These are phyloP conservation scores for Verticillium tricorpus DNA, from an alignment of 2,329 filamentous ascomycete species.

Conservation along the genomic window DNA sequence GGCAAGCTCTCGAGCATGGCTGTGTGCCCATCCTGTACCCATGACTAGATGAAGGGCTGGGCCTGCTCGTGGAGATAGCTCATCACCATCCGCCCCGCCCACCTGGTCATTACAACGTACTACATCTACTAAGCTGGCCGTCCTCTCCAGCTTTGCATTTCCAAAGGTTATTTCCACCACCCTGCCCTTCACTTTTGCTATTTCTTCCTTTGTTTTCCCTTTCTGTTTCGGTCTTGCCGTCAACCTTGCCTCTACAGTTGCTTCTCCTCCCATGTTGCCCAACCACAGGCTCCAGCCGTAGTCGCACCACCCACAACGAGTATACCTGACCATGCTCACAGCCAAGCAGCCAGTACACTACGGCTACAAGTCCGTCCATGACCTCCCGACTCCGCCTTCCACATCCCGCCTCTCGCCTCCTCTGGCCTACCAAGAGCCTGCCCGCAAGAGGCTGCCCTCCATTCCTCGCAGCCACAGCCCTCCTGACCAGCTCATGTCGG, in stretches of 20 bases:
- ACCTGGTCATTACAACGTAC: constrained; percentile 18
- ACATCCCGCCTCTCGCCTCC: constrained; percentile 52
- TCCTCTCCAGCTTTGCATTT: constrained; percentile 31
- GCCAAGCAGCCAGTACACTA: constrained; percentile 54
- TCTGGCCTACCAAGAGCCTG: constrained; percentile 43
- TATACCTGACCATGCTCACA: constrained; percentile 53
- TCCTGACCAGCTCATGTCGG: constrained; percentile 55
- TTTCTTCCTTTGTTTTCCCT: constrained; percentile 12
- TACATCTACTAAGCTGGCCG: constrained; percentile 24
- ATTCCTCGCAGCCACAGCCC: constrained; percentile 41
- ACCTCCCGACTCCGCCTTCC: constrained; percentile 54
- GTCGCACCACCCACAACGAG: constrained; percentile 9
- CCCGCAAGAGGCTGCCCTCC: constrained; percentile 33
- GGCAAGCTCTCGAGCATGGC: constrained; percentile 15
- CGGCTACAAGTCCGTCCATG: constrained; percentile 59
- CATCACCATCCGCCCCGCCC: constrained; percentile 35
- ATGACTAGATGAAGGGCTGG: constrained; percentile 41
- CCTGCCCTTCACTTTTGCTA: constrained; percentile 9
- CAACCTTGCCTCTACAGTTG: constrained; percentile 1
- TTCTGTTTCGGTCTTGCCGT: background rate
- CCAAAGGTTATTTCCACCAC: constrained; percentile 31
- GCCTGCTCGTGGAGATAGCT: constrained; percentile 35
- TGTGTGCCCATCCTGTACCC: constrained; percentile 16
- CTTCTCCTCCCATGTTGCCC: background rate
- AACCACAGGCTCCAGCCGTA: background rate